Percentiles rank a stretch among this genome's conserved stretches.
phyloP scores from a whole-genome alignment of 352 stramenopile species.

The Phytophthora ramorum region DNA sequence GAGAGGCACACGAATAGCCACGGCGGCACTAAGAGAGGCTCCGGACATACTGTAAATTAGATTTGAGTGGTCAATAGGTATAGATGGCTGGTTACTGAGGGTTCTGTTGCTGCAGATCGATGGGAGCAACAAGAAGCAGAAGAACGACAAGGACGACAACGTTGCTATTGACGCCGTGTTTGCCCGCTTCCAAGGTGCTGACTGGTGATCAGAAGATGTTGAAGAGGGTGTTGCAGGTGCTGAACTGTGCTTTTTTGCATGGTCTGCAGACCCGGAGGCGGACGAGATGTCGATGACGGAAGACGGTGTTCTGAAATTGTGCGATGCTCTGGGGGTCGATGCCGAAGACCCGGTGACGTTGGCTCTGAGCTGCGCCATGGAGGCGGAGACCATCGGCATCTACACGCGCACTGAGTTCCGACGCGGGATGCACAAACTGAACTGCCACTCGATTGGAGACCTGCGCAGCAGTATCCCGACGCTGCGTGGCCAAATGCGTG shows the following conservation, averaged over 20 bases:
- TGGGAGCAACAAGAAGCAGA: constrained; percentile 62
- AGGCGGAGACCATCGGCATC: constrained; percentile 78
- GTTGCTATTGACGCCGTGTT: constrained; percentile 64
- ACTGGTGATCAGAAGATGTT: not conserved
- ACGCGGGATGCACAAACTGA: constrained; percentile 71
- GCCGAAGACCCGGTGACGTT: constrained; percentile 84
- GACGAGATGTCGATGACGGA: constrained; percentile 81
- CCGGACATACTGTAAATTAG: constrained; percentile 34
- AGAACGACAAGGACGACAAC: constrained; percentile 40
- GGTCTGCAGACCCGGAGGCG: constrained; percentile 43
- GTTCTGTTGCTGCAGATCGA: constrained; percentile 16
- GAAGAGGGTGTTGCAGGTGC: not conserved
- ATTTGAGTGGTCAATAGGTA: not conserved
- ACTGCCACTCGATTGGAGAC: constrained; percentile 65
- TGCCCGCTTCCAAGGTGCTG: constrained; percentile 65
- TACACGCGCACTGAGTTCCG: constrained; percentile 81
- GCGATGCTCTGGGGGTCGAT: constrained; percentile 73
- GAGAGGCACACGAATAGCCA: constrained; percentile 5
- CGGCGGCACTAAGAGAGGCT: constrained; percentile 36
- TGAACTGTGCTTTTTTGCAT: constrained; percentile 2
- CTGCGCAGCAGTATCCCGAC: constrained; percentile 57
- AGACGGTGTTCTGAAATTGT: constrained; percentile 81
- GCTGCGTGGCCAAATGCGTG: constrained; percentile 58
- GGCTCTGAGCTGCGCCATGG: constrained; percentile 83
- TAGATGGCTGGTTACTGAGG: not conserved